Evolutionary conservation across 331 rosid species (phyloP), one percentile per base, ranked within the genome.

Genomic region (Arachis monticola): DNA sequence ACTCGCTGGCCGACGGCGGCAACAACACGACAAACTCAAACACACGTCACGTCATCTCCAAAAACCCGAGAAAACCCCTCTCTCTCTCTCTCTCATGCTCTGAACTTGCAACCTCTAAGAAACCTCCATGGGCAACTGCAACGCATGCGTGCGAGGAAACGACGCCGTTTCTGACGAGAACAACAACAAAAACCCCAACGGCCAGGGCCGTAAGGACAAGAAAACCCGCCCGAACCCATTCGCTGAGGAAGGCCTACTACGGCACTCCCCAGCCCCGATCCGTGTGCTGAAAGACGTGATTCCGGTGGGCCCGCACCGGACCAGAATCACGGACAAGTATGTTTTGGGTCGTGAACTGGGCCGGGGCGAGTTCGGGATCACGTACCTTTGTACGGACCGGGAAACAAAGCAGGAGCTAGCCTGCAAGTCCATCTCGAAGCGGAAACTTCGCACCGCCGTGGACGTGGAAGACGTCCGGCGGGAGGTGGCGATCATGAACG

Each of bases 311-410:
- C 92, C 59, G 59, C 59, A 88, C 83, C 82, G 88, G 63, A 83
- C 87, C 32, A 83, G 95, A 75, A 88, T 95, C 81, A 75, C 86
- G n/a, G 99, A 95, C 67, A 95, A 95, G 85, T 95, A 95, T 79
- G 72, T 88, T 4, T 81, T 95, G 10, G 99, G 99, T 35, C 87
- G 95, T 1, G 99, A 32, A 32, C 38, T 32, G 38, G 38, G 38
- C 38, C 38, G 96, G 2, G 96, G 96, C 3, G 98, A 92, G 73
- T 90, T 92, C 4, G 96, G 96, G 7, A 66, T 90, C 2, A 92
- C 98, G 35, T 88, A 87, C 5, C 83, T 88, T 0, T 92, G 96
- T 58, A 85, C 72, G 2, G 96, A 90, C 74, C 86, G 27, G 72
- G 82, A 32, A 7, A 79, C 87, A 3, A 73, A 72, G 0, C 90